These are phyloP conservation scores for Lactarius indigo DNA, from an alignment of 768 basidiomycete genomes.

Conservation along the genomic window DNA sequence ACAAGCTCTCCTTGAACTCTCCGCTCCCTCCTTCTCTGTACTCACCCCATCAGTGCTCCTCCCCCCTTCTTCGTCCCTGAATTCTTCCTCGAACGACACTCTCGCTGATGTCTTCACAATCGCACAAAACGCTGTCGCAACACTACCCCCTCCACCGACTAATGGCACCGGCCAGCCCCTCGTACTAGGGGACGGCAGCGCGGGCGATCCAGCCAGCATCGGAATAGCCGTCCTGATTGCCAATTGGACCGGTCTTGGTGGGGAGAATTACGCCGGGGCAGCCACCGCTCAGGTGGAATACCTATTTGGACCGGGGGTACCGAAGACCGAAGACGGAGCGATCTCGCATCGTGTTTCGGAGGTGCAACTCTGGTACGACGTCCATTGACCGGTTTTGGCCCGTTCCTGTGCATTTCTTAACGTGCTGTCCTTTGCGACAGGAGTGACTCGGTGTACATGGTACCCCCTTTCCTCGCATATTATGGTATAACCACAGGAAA, in stretches of 20 bases:
- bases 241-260: constrained; percentile 49
- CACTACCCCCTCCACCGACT: constrained; percentile 42
- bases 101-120: constrained; percentile 58
- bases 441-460: constrained; percentile 83
- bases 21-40: constrained; percentile 45
- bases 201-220: constrained; percentile 73
- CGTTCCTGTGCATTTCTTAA: background rate
- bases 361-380: constrained; percentile 68
- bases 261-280: constrained; percentile 57
- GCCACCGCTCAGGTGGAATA: constrained; percentile 64
- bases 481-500: constrained; percentile 66
- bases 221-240: constrained; percentile 65
- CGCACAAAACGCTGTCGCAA: constrained; percentile 45
- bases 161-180: constrained; percentile 51
- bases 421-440: constrained; percentile 34
- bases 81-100: constrained; percentile 28
- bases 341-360: constrained; percentile 70
- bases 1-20: constrained; percentile 49
- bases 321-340: constrained; percentile 69
- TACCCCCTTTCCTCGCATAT: constrained; percentile 83
- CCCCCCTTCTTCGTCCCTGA: constrained; percentile 30
- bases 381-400: background rate
- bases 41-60: constrained; percentile 33
- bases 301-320: constrained; percentile 48
- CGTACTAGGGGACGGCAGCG: constrained; percentile 54